These are phyloP conservation scores for Funneliformis geosporum DNA, from an alignment of 192 early-diverging fungal genomes.

Conservation along the genomic window DNA sequence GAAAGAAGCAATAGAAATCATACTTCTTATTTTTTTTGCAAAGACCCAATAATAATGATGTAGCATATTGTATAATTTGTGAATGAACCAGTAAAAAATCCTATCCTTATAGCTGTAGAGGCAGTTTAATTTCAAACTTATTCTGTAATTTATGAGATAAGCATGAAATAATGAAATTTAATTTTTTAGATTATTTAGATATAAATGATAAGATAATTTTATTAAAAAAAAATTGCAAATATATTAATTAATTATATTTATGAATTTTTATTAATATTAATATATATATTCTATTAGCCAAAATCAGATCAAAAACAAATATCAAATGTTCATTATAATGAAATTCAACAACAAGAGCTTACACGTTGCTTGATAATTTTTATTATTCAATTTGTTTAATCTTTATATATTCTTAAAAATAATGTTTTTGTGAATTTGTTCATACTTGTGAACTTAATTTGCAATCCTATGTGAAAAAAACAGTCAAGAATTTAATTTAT, in stretches of 20 bases:
- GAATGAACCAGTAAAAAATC: not conserved
- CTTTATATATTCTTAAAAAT: constrained; percentile 11
- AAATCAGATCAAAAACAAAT: not conserved
- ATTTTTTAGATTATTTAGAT: no score
- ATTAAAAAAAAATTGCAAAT: not conserved
- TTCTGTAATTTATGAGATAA: not conserved
- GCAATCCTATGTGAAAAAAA: not conserved
- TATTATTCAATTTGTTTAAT: not conserved
- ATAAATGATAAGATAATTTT: not conserved
- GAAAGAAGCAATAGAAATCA: no score
- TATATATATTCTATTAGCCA: not conserved
- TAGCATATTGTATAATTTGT: not conserved
- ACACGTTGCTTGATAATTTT: not conserved
- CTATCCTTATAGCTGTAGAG: not conserved
- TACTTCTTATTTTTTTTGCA: no score
- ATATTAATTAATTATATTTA: no score
- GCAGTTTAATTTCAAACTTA: not conserved
- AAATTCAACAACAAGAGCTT: not conserved
- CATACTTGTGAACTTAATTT: not conserved
- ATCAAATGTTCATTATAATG: no score
- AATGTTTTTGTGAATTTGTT: constrained; percentile 3
- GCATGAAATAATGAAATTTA: not conserved
- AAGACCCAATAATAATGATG: not conserved
- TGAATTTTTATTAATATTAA: no score
- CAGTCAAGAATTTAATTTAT: not conserved